Evolutionary conservation across 108 stramenopile species (phyloP).

Genomic region (Cyclotella kingstonii): DNA sequence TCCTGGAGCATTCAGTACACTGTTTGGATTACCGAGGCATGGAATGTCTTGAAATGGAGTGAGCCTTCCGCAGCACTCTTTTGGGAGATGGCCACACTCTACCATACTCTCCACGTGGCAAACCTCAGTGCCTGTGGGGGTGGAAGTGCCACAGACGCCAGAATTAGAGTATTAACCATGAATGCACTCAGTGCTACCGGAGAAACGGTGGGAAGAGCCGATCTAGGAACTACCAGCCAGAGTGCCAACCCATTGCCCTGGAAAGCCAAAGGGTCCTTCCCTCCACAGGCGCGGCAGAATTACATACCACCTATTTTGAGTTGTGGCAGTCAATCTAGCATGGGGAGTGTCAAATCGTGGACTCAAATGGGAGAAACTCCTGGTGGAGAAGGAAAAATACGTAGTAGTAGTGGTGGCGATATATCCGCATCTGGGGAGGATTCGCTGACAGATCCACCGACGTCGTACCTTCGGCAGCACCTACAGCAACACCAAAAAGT

Average conservation of each 20-base stretch:
- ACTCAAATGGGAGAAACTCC: too few relatives aligned
- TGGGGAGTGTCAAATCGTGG: conserved; percentile 67
- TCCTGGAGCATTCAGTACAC: conserved; percentile 74
- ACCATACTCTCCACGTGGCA: conserved; percentile 80
- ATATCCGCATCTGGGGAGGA: conserved; percentile 11
- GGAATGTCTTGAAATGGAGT: conserved; percentile 86
- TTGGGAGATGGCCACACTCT: conserved; percentile 97
- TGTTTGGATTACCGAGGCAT: conserved; percentile 90
- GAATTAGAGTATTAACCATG: conserved; percentile 9
- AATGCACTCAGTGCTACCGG: background rate
- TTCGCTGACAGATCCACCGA: background rate
- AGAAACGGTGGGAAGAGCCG: background rate
- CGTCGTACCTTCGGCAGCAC: background rate
- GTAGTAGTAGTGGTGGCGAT: background rate
- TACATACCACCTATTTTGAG: conserved; percentile 81
- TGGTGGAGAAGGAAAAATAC: conserved; percentile 5
- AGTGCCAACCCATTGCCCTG: background rate
- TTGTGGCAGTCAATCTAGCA: conserved; percentile 74
- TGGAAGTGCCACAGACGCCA: conserved; percentile 26
- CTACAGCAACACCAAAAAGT: conserved; percentile 1
- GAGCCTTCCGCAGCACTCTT: conserved; percentile 89
- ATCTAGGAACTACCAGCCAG: background rate
- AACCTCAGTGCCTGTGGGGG: conserved; percentile 46
- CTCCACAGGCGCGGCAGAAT: too few relatives aligned
- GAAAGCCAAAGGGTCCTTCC: too few relatives aligned